phyloP scores from a whole-genome alignment of 2,329 filamentous ascomycete genomes.

The Calonectria pteridis region DNA sequence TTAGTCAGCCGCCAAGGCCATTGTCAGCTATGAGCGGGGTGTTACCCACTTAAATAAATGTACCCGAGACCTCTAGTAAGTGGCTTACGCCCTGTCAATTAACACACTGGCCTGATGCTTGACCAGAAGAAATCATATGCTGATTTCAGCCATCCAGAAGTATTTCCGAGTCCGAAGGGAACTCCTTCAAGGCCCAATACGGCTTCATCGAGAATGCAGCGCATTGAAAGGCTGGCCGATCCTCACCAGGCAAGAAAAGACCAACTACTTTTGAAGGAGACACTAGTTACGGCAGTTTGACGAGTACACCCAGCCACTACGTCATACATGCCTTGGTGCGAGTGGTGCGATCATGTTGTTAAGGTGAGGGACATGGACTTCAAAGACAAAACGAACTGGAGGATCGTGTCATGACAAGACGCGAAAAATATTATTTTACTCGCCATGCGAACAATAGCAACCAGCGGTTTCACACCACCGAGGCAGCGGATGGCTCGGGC shows the following conservation, averaged over 20 bases:
- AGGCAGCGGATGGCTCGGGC: neutral
- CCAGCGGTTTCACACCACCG: neutral
- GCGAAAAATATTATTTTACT: neutral
- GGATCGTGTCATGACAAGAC: neutral
- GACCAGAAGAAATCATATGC: neutral
- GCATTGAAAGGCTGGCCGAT: neutral
- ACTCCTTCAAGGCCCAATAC: neutral
- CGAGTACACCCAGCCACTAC: no score
- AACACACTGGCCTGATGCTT: neutral
- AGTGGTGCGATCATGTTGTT: neutral
- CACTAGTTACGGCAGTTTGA: no score
- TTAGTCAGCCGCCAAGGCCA: neutral
- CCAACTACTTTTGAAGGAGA: neutral
- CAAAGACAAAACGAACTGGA: neutral
- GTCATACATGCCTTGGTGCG: neutral
- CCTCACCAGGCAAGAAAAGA: neutral
- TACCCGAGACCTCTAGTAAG: neutral
- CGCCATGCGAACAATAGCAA: neutral
- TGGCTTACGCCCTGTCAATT: neutral
- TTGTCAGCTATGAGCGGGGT: neutral
- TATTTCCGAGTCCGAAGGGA: neutral
- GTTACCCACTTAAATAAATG: neutral
- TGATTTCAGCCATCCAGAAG: neutral
- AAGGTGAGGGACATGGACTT: neutral
- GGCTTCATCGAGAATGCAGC: neutral